Evolutionary conservation across 164 flowering plant genomes (phyloP), one percentile per base, ranked within the genome.

Genomic region (Berberis thunbergii): DNA sequence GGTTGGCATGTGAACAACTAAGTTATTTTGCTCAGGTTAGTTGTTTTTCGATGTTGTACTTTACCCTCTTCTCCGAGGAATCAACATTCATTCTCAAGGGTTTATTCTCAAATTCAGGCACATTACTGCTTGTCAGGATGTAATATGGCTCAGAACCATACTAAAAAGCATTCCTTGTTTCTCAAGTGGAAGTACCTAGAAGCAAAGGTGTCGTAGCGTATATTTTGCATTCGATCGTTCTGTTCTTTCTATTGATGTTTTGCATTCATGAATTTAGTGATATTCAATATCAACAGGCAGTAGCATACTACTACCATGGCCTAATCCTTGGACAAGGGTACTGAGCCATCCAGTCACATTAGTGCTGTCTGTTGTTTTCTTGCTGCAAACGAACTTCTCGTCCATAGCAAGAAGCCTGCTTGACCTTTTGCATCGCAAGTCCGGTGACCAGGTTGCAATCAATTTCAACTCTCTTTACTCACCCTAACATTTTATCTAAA

Each of bases 221-320:
- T 26, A 26, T 26, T 26, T 26, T 26, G 26, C 26, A 26, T 26
- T 26, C 26, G 26, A 26, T 26, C 0, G 26, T 26, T 26, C 26
- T 26, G 26, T 26, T 26, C 26, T 26, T 26, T 26, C 26, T 26
- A 26, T 26, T 26, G 26, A 26, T 26, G 26, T 26, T 26, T 26
- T 26, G 26, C 26, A 26, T 26, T 26, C 26, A 26, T 48, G 50
- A 7, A 48, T 48, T 48, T 11, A 11, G 13, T 52, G 10, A 52
- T 52, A 3, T 7, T 50, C 10, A 48, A 48, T 10, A 52, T 11
- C 46, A 59, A 13, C 79, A 94, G 98, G 97, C 97, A 63, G 93
- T 93, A 68, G 95, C 98, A 55, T 94, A 90, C 73, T 94, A 84
- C 80, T 90, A 88, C 76, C 90, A 94, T 66, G 97, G 95, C 41